Percentiles rank a stretch among this genome's conserved stretches.
phyloP scores from a whole-genome alignment of 345 rosid genomes.

The Hirschfeldia incana region DNA sequence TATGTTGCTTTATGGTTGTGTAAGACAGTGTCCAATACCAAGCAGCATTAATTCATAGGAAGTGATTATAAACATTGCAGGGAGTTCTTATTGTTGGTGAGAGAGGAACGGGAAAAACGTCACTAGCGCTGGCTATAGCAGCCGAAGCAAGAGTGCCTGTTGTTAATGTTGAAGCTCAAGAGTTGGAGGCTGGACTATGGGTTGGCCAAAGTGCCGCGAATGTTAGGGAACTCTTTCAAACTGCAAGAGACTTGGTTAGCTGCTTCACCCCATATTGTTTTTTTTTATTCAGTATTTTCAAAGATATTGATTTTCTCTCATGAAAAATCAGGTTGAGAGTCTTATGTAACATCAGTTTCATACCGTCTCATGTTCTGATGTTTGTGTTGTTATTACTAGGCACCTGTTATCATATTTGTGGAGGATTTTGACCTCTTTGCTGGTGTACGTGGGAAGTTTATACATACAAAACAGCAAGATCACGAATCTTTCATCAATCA shows the following conservation, averaged over 20 bases:
- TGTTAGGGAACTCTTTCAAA: conserved; percentile 94
- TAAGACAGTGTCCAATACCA: conserved; percentile 6
- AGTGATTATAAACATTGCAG: conserved; percentile 48
- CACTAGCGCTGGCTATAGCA: conserved; percentile 89
- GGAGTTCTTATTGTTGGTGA: conserved; percentile 98
- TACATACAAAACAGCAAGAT: conserved; percentile 90
- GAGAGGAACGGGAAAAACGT: conserved; percentile 96
- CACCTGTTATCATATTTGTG: conserved; percentile 92
- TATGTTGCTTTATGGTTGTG: conserved; percentile 42
- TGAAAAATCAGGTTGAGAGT: conserved; percentile 6
- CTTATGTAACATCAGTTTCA: conserved; percentile 9
- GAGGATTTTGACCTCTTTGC: conserved; percentile 98
- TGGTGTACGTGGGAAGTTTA: conserved; percentile 91
- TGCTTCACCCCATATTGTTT: conserved; percentile 28
- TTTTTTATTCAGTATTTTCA: conserved; percentile 21
- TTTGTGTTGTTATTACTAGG: conserved; percentile 51
- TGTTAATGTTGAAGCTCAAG: conserved; percentile 83
- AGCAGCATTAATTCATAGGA: conserved; percentile 5
- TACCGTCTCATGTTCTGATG: conserved; percentile 28
- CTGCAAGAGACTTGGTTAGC: conserved; percentile 91
- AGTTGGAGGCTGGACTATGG: conserved; percentile 96
- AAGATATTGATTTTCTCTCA: background rate
- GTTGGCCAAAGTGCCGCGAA: conserved; percentile 98
- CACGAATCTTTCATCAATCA: conserved; percentile 97
- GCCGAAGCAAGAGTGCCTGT: conserved; percentile 97